A percentile compares a stretch with the other conserved stretches of the same genome.
Evolutionary conservation across 495 filamentous ascomycete species (phyloP).

Genomic region (Chaetomium tenue): DNA sequence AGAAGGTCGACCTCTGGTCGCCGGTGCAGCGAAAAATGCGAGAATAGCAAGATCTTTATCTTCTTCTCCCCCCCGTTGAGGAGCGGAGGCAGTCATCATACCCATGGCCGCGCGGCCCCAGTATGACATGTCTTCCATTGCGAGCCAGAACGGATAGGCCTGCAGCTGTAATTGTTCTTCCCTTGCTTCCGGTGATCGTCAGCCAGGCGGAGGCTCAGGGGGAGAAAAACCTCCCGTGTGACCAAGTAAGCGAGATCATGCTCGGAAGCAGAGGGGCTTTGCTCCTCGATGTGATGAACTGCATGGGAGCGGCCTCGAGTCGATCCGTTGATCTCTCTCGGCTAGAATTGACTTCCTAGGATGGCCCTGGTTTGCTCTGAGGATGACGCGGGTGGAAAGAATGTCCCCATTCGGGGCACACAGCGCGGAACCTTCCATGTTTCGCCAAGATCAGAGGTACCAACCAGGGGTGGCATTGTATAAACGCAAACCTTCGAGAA

Average conservation of each 20-base stretch:
- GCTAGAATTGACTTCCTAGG: neutral
- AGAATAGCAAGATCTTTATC: neutral
- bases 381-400: neutral
- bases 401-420: too few species aligned
- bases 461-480: too few species aligned
- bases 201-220: neutral
- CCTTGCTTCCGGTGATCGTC: neutral
- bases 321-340: neutral
- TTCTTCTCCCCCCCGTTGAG: neutral
- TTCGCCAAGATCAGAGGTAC: neutral
- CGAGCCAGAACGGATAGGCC: neutral
- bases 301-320: neutral
- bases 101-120: too few species aligned
- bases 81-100: neutral
- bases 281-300: neutral
- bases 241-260: constrained; percentile 3
- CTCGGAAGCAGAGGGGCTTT: neutral
- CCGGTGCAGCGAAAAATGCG: neutral
- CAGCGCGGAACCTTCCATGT: neutral
- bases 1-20: neutral
- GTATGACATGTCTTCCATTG: neutral
- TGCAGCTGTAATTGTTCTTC: neutral
- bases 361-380: neutral
- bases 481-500: too few species aligned
- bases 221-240: neutral